Evolutionary conservation across 371 early-diverging fungal genomes (phyloP).

Genomic region (Mucor lusitanicus): DNA sequence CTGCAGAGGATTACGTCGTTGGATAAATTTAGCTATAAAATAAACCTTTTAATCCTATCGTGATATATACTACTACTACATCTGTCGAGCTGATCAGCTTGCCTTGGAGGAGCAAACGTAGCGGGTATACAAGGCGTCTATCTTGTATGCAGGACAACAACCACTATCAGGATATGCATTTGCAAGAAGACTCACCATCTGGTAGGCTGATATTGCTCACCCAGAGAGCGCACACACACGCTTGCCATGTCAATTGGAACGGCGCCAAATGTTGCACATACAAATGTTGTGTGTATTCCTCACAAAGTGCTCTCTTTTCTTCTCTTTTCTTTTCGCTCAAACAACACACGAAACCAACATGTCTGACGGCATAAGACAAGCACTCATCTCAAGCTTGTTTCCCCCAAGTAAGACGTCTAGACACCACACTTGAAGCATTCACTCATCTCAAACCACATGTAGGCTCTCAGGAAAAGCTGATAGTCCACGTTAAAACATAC

Average conservation of each 20-base stretch:
- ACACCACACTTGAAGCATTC: neutral
- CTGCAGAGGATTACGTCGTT: slow-evolving; percentile 75
- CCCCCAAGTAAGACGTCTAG: slow-evolving; percentile 29
- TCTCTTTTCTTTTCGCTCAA: neutral
- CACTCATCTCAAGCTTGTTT: slow-evolving; percentile 43
- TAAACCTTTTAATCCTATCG: neutral
- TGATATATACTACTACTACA: no score
- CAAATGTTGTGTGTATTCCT: no score
- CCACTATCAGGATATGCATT: no score
- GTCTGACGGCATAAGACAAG: slow-evolving; percentile 44
- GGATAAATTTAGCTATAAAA: slow-evolving; percentile 44
- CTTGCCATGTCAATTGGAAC: no score
- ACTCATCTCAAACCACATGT: neutral
- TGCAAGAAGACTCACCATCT: no score
- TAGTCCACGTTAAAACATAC: slow-evolving; percentile 51
- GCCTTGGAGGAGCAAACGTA: no score
- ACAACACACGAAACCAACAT: slow-evolving; percentile 9
- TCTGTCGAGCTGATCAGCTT: no score
- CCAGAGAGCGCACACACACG: no score
- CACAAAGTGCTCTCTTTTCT: neutral
- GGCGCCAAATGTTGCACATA: no score
- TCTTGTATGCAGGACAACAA: no score
- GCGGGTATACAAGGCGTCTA: no score
- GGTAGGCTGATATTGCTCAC: no score
- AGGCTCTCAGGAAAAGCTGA: slow-evolving; percentile 39